These are phyloP conservation scores for Digitaria exilis DNA, from an alignment of 202 grass and related monocot species.

Conservation along the genomic window DNA sequence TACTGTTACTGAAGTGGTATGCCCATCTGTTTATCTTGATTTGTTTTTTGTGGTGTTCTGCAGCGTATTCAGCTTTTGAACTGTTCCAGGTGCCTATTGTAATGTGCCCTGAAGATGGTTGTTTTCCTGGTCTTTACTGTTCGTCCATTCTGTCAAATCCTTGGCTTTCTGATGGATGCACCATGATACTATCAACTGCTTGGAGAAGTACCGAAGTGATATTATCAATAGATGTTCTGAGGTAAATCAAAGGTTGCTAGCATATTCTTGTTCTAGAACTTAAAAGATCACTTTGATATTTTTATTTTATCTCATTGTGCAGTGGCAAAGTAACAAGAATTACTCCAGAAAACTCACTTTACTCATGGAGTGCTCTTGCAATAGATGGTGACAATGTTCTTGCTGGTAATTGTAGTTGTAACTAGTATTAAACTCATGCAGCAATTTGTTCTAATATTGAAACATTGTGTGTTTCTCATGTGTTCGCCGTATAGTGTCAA, in stretches of 20 bases:
- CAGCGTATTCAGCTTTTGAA: slow-evolving; percentile 4
- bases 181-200: slow-evolving; percentile 67
- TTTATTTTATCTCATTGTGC: slow-evolving; percentile 34
- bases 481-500: slow-evolving; percentile 52
- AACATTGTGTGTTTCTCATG: not conserved
- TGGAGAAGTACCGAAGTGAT: slow-evolving; percentile 88
- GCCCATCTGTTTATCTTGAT: not conserved
- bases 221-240: slow-evolving; percentile 71
- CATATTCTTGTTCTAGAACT: slow-evolving; percentile 5
- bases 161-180: slow-evolving; percentile 81
- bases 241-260: slow-evolving; percentile 39
- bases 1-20: slow-evolving; percentile 44
- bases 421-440: slow-evolving; percentile 16
- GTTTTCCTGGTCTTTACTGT: slow-evolving; percentile 86
- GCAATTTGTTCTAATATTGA: not conserved
- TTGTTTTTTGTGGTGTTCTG: not conserved
- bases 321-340: slow-evolving; percentile 69
- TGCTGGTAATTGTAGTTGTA: slow-evolving; percentile 54
- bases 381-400: slow-evolving; percentile 72
- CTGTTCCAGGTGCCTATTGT: slow-evolving; percentile 67
- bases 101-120: slow-evolving; percentile 64
- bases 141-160: slow-evolving; percentile 65
- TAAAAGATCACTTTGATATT: not conserved
- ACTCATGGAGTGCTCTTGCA: slow-evolving; percentile 80
- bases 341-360: slow-evolving; percentile 62